A percentile compares a stretch with the other conserved stretches of the same genome.
Evolutionary conservation across 495 filamentous ascomycete species (phyloP).

Genomic region (Penicillium antarcticum): DNA sequence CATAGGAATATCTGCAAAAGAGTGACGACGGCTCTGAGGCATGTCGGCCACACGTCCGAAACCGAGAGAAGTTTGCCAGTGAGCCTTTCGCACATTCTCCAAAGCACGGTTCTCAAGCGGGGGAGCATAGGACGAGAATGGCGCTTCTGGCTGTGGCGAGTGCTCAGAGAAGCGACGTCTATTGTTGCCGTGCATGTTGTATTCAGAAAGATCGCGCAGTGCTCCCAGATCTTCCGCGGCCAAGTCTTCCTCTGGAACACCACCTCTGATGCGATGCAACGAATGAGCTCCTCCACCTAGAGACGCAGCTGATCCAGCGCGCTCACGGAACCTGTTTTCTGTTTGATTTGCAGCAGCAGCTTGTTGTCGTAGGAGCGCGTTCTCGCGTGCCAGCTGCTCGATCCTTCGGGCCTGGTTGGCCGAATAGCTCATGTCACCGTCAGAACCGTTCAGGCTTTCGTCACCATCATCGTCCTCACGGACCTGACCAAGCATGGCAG

Average conservation of each 20-base stretch:
- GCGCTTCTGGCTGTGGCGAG: slow-evolving; percentile 49
- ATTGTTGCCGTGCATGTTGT: slow-evolving; percentile 40
- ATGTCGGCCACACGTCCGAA: slow-evolving; percentile 69
- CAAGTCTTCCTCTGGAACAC: slow-evolving; percentile 68
- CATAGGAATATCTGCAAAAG: slow-evolving; percentile 84
- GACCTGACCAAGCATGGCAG: slow-evolving; percentile 68
- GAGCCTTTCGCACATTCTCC: slow-evolving; percentile 74
- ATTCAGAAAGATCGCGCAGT: slow-evolving; percentile 52
- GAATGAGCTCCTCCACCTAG: slow-evolving; percentile 52
- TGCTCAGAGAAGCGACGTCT: slow-evolving; percentile 64
- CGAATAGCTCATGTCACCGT: slow-evolving; percentile 54
- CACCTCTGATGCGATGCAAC: slow-evolving; percentile 58
- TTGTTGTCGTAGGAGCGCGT: slow-evolving; percentile 69
- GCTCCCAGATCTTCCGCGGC: slow-evolving; percentile 70
- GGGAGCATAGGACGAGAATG: slow-evolving; percentile 48
- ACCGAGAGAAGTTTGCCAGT: slow-evolving; percentile 85
- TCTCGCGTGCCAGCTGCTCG: slow-evolving; percentile 70
- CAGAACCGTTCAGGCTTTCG: slow-evolving; percentile 65
- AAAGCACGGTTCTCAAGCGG: slow-evolving; percentile 68
- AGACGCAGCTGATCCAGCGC: slow-evolving; percentile 52
- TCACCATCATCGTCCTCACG: slow-evolving; percentile 83
- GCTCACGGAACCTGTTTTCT: slow-evolving; percentile 61
- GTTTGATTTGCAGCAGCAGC: slow-evolving; percentile 51
- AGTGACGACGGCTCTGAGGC: slow-evolving; percentile 88
- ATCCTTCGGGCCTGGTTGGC: slow-evolving; percentile 64